These are phyloP conservation scores for Dictyophora rubrovolvata DNA, from an alignment of 768 basidiomycete species.

Conservation along the genomic window DNA sequence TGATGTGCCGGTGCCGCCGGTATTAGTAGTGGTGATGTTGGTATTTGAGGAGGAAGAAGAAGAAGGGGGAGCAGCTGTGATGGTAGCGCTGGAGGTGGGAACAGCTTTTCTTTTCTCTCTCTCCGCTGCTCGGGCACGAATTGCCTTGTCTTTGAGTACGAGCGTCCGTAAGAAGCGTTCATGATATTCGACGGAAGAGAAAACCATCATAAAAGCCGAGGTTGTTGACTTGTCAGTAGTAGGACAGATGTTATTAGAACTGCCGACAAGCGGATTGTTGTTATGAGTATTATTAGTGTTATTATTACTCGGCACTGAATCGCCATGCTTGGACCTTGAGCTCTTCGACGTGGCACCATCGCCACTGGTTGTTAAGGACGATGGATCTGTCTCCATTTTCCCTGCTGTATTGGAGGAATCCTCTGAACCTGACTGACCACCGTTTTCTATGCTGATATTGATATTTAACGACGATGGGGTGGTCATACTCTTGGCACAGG, in stretches of 20 bases:
- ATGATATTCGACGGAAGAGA: slow-evolving; percentile 60
- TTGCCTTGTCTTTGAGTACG: slow-evolving; percentile 46
- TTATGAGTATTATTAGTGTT: too few relatives aligned
- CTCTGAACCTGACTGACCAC: background rate
- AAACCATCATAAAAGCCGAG: background rate
- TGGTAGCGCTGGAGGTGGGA: too few relatives aligned
- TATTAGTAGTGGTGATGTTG: background rate
- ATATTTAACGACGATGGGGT: slow-evolving; percentile 29
- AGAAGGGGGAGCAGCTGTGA: too few relatives aligned
- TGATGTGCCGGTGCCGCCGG: background rate
- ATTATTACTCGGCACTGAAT: background rate
- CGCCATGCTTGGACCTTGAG: background rate
- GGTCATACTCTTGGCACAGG: slow-evolving; percentile 47
- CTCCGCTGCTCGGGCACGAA: slow-evolving; percentile 36
- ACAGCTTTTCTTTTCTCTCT: background rate
- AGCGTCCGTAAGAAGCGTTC: slow-evolving; percentile 69
- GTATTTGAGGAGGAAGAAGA: background rate
- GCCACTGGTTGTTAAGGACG: background rate
- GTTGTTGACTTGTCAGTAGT: background rate
- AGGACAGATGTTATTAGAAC: background rate
- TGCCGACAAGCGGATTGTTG: background rate
- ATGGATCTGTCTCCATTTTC: background rate
- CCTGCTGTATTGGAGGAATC: background rate
- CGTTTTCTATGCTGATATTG: background rate
- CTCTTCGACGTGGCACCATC: background rate